Evolutionary conservation across 257 asterid genomes (phyloP), one percentile per base, ranked within the genome.

Genomic region (Plantago major): DNA sequence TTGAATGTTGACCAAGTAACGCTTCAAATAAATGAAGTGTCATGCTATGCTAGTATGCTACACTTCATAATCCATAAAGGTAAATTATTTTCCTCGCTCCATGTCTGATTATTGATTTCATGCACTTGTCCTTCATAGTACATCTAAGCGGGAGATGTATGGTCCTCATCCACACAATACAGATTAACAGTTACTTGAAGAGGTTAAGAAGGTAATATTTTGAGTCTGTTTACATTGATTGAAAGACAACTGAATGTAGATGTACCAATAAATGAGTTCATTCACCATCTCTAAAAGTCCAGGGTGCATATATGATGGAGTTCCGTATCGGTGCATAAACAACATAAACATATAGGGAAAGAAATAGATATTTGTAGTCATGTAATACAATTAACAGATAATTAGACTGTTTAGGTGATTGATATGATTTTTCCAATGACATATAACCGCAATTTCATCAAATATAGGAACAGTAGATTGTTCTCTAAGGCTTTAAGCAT

Each of bases 261-360:
- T 10, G 7, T 4, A 42, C 26, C 2, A 43, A 43, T 3, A 11
- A 26, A 38, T 38, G 10, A 12, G 19, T 18, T 43, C n/a, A 3
- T 17, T 17, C 12, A 33, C 40, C 40, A 44, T 43, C 18, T 43
- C 5, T 14, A 19, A 13, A 43, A 44, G 44, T 14, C 50, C 38
- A 33, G 5, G 13, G 6, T 50, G 9, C 55, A 50, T 50, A 33
- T 33, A 47, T 45, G 40, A 43, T 37, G 46, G 63, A 49, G 11
- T n/a, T 43, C 51, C 22, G 52, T 58, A 37, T 57, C 42, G 56
- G 58, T 44, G 65, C 40, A 44, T 11, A 22, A 56, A 37, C 15
- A 33, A 30, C 19, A 14, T 14, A 6, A 15, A 15, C 9, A 2
- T 9, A 42, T 6, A 58, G 40, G 65, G 44, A 53, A 62, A 56